These are phyloP conservation scores for Euphorbia celastroides DNA, from an alignment of 441 rosid genomes.

Conservation along the genomic window DNA sequence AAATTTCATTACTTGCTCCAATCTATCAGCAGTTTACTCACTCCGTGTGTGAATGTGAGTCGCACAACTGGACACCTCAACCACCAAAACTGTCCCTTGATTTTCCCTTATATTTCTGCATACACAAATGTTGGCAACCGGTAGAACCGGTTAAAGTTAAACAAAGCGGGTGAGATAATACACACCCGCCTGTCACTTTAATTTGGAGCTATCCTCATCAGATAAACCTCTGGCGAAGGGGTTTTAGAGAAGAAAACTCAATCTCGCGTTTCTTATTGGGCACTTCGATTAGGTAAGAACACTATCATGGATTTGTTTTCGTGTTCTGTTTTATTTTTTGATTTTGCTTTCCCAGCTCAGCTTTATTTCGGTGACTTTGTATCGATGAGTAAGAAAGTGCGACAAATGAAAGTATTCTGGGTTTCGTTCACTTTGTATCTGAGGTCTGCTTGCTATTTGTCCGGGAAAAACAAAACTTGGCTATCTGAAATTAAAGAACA, in stretches of 20 bases:
- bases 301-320: conserved; percentile 2
- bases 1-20: background rate
- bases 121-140: background rate
- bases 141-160: conserved; percentile 9
- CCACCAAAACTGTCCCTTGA: conserved; percentile 4
- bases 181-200: conserved; percentile 16
- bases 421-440: too few relatives aligned
- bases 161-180: conserved; percentile 14
- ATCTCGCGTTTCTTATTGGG: conserved; percentile 9
- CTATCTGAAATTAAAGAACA: background rate
- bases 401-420: background rate
- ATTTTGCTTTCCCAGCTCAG: background rate
- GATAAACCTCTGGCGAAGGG: conserved; percentile 28
- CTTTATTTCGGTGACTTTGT: background rate
- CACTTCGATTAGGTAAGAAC: background rate
- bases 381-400: conserved; percentile 15
- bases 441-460: background rate
- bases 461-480: background rate
- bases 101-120: background rate
- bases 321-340: background rate
- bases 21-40: conserved; percentile 9
- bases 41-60: conserved; percentile 12
- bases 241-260: conserved; percentile 20
- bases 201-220: background rate
- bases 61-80: conserved; percentile 44